Conservation (phyloP, 2,329 filamentous ascomycete species). For the Aureobasidium subglaciale region DNA sequence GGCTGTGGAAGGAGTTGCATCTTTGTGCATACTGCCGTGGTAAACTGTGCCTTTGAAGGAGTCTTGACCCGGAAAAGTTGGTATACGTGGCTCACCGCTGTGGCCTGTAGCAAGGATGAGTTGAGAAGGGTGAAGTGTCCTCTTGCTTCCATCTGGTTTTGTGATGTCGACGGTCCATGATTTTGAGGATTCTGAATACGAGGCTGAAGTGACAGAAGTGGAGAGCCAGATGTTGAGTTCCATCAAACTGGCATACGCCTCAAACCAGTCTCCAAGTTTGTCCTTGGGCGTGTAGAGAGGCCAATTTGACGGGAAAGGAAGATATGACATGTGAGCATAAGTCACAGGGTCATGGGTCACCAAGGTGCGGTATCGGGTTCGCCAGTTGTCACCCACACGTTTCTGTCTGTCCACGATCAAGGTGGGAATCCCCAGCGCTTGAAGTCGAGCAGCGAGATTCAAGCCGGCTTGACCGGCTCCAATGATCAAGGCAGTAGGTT, state of each 20-base stretch:
- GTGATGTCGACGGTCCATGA: slow-evolving; percentile 51
- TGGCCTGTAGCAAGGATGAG: slow-evolving; percentile 63
- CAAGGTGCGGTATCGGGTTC: slow-evolving; percentile 38
- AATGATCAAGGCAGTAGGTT: slow-evolving; percentile 56
- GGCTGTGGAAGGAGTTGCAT: slow-evolving; percentile 32
- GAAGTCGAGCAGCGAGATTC: slow-evolving; percentile 32
- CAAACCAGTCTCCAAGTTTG: slow-evolving; percentile 63
- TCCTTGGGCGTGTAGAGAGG: slow-evolving; percentile 66
- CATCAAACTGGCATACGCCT: slow-evolving; percentile 56
- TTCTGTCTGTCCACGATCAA: slow-evolving; percentile 33
- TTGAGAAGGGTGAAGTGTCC: slow-evolving; percentile 55
- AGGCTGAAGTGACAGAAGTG: slow-evolving; percentile 42
- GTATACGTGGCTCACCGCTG: slow-evolving; percentile 56
- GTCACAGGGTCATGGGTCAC: slow-evolving; percentile 62
- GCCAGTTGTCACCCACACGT: slow-evolving; percentile 36
- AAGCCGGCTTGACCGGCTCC: slow-evolving; percentile 29
- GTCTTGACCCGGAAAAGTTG: slow-evolving; percentile 41
- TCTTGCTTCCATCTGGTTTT: slow-evolving; percentile 36
- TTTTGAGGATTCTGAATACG: slow-evolving; percentile 45
- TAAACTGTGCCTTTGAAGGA: slow-evolving; percentile 54
- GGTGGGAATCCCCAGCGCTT: slow-evolving; percentile 31
- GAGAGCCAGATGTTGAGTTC: slow-evolving; percentile 62
- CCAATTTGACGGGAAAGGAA: slow-evolving; percentile 59
- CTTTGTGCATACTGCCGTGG: slow-evolving; percentile 44
- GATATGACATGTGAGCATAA: slow-evolving; percentile 54